Evolutionary conservation across 257 asterid genomes (phyloP).

Genomic region (Solanum raphanifolium): DNA sequence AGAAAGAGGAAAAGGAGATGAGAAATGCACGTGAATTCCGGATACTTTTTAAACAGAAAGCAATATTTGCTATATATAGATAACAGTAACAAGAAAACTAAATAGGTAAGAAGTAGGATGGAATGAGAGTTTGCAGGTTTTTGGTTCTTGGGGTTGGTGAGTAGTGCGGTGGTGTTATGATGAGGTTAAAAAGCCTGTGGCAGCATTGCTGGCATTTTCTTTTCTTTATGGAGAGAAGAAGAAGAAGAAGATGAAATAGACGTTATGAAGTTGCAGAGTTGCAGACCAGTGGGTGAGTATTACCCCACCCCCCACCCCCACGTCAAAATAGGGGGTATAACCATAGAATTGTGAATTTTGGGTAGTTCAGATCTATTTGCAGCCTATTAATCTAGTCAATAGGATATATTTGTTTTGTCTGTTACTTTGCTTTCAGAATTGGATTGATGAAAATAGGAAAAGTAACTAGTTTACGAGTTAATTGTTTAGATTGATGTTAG

Average conservation of each 20-base stretch:
- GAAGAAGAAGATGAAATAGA: constrained; percentile 14
- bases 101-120: not conserved
- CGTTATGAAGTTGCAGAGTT: constrained; percentile 24
- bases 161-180: not conserved
- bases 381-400: not conserved
- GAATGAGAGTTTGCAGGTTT: constrained; percentile 6
- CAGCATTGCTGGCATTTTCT: constrained; percentile 14
- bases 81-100: constrained; percentile 4
- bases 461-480: too few species aligned
- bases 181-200: not conserved
- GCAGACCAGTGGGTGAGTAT: not conserved
- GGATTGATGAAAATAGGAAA: too few species aligned
- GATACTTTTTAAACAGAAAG: constrained; percentile 28
- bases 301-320: not conserved
- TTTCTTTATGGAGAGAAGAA: constrained; percentile 7
- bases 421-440: not conserved
- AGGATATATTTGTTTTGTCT: not conserved
- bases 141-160: not conserved
- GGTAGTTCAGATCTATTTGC: not conserved
- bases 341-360: too few species aligned
- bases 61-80: constrained; percentile 5
- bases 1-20: not conserved
- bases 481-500: too few species aligned
- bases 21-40: constrained; percentile 51
- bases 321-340: too few species aligned